A percentile compares a stretch with the other conserved stretches of the same genome.
Evolutionary conservation across 352 stramenopile genomes (phyloP).

Genomic region (Globisporangium nagaii): DNA sequence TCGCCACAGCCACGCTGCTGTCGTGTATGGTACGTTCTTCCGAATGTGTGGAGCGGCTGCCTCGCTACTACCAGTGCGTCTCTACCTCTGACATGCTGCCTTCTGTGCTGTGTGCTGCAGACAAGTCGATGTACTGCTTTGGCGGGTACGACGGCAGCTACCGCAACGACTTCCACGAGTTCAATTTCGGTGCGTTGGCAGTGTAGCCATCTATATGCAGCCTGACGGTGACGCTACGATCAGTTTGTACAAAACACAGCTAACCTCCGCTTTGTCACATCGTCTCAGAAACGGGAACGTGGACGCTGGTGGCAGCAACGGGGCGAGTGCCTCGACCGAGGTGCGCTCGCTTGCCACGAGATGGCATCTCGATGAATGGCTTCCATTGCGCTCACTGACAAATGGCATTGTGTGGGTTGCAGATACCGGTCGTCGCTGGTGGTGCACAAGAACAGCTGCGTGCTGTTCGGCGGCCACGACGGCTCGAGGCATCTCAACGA

Average conservation of each 20-base stretch:
- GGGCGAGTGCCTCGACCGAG: conserved; percentile 63
- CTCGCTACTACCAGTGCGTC: neutral
- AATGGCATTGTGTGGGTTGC: neutral
- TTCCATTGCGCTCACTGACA: neutral
- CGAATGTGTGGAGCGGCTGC: neutral
- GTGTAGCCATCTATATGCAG: too few relatives aligned
- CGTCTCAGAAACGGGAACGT: conserved; percentile 74
- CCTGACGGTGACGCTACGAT: too few relatives aligned
- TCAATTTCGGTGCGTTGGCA: conserved; percentile 87
- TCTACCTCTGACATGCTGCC: neutral
- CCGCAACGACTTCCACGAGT: conserved; percentile 96
- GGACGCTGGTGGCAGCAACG: conserved; percentile 79
- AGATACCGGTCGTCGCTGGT: conserved; percentile 90
- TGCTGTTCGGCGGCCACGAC: conserved; percentile 97
- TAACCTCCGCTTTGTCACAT: too few relatives aligned
- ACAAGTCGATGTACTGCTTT: conserved; percentile 88
- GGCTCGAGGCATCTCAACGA: conserved; percentile 96
- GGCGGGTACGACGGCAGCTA: conserved; percentile 95
- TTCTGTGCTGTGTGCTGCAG: conserved; percentile 16
- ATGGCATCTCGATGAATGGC: neutral
- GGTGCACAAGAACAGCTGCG: conserved; percentile 89
- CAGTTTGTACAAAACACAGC: too few relatives aligned
- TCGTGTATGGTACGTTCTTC: conserved; percentile 60
- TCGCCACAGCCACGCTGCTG: conserved; percentile 94
- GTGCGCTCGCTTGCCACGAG: conserved; percentile 13